phyloP scores from a whole-genome alignment of 1,284 basidiomycete species.

The Sporisorium graminicola region DNA sequence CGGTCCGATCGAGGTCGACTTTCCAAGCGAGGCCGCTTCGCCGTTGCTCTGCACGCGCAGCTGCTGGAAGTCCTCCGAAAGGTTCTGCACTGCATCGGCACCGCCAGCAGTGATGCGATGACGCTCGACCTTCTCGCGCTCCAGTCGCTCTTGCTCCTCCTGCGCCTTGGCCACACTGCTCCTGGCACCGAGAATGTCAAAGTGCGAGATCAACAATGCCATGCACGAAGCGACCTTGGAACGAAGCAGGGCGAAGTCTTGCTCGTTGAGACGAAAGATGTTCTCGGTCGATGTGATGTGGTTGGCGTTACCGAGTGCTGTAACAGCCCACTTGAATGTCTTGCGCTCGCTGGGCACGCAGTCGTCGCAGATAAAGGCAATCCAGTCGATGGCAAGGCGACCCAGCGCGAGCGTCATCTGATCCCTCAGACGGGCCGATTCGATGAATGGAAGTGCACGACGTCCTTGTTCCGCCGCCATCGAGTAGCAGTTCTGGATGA shows the following conservation, averaged over 20 bases:
- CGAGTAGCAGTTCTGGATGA: slow-evolving; percentile 94
- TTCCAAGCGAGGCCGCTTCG: slow-evolving; percentile 72
- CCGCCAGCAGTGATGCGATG: slow-evolving; percentile 47
- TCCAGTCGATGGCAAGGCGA: slow-evolving; percentile 76
- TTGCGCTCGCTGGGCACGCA: slow-evolving; percentile 95
- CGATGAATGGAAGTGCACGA: slow-evolving; percentile 66
- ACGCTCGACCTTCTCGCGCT: slow-evolving; percentile 60
- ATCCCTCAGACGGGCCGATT: slow-evolving; percentile 57
- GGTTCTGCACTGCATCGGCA: slow-evolving; percentile 27
- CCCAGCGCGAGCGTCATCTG: slow-evolving; percentile 65
- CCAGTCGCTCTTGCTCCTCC: slow-evolving; percentile 62
- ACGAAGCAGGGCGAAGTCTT: slow-evolving; percentile 83
- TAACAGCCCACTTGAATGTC: slow-evolving; percentile 98
- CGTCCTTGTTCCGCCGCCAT: slow-evolving; percentile 86
- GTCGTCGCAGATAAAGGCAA: slow-evolving; percentile 97
- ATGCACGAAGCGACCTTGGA: slow-evolving; percentile 96
- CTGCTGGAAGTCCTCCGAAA: slow-evolving; percentile 41
- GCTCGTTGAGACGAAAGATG: slow-evolving; percentile 87
- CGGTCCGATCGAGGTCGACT: slow-evolving; percentile 64
- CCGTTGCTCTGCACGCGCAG: slow-evolving; percentile 29
- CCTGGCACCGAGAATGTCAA: slow-evolving; percentile 80
- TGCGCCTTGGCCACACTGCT: slow-evolving; percentile 66
- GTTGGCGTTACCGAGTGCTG: slow-evolving; percentile 92
- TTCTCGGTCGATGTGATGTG: slow-evolving; percentile 85
- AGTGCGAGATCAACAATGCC: slow-evolving; percentile 94